These are phyloP conservation scores for Carallia pectinifolia DNA, from an alignment of 345 rosid species.

Conservation along the genomic window DNA sequence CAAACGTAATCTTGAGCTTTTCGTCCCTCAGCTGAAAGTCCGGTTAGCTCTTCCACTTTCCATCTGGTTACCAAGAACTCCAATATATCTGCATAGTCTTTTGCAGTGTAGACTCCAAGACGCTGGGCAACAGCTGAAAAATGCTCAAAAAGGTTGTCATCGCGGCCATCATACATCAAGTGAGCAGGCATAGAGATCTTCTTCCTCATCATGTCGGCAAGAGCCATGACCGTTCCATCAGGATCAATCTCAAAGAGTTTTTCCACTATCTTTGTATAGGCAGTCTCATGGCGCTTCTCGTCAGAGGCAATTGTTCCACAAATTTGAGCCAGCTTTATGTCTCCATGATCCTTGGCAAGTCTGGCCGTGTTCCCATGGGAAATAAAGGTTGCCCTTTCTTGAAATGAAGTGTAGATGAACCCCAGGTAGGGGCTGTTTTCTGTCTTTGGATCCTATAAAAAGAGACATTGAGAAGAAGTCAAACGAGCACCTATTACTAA, in stretches of 20 bases:
- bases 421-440: slow-evolving; percentile 91
- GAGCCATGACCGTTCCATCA: slow-evolving; percentile 61
- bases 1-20: slow-evolving; percentile 88
- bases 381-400: slow-evolving; percentile 94
- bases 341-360: slow-evolving; percentile 82
- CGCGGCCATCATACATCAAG: slow-evolving; percentile 78
- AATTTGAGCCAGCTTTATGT: slow-evolving; percentile 74
- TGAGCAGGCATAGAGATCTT: slow-evolving; percentile 97
- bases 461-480: background rate
- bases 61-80: slow-evolving; percentile 84
- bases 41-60: slow-evolving; percentile 57
- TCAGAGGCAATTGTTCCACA: slow-evolving; percentile 89
- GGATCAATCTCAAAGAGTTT: slow-evolving; percentile 91
- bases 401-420: slow-evolving; percentile 90
- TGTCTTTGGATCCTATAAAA: slow-evolving; percentile 65
- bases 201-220: slow-evolving; percentile 97
- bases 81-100: slow-evolving; percentile 81
- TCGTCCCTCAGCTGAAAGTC: slow-evolving; percentile 78
- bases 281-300: slow-evolving; percentile 94
- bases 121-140: slow-evolving; percentile 84
- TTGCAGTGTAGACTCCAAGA: slow-evolving; percentile 82
- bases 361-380: slow-evolving; percentile 96
- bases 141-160: slow-evolving; percentile 69
- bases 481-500: background rate
- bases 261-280: slow-evolving; percentile 82